Percentiles rank a stretch among this genome's conserved stretches.
phyloP scores from a whole-genome alignment of 306 rosid genomes.

The Castanea mollissima region DNA sequence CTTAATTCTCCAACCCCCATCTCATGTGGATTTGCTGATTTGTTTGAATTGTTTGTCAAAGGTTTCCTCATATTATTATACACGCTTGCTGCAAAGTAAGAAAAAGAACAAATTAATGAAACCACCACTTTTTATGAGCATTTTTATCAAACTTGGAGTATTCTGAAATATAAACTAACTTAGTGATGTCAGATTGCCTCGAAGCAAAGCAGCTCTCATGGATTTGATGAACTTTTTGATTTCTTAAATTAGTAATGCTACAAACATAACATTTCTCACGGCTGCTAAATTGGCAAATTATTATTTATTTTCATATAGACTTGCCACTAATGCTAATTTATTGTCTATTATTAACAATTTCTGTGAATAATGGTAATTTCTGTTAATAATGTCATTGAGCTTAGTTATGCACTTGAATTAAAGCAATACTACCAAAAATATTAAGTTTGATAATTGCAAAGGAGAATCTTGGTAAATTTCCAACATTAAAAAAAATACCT shows the following conservation, averaged over 20 bases:
- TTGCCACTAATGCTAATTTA: too few species aligned
- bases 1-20: constrained; percentile 83
- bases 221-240: too few species aligned
- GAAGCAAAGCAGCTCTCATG: too few species aligned
- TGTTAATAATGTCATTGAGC: background rate
- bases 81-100: constrained; percentile 54
- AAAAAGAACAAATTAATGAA: constrained; percentile 6
- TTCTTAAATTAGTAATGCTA: too few species aligned
- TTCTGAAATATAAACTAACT: background rate
- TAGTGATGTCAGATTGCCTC: background rate
- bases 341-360: too few species aligned
- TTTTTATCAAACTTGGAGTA: background rate
- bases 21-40: constrained; percentile 65
- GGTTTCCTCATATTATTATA: constrained; percentile 67
- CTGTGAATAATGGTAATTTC: background rate
- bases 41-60: constrained; percentile 65
- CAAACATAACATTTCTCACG: too few species aligned
- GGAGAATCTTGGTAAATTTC: background rate
- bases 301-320: too few species aligned
- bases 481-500: constrained; percentile 38
- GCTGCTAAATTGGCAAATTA: too few species aligned
- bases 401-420: background rate
- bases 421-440: background rate
- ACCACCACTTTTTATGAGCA: background rate
- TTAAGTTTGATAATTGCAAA: background rate